Evolutionary conservation across 2,329 filamentous ascomycete species (phyloP), one percentile per base, ranked within the genome.

Genomic region (Stachybotrys chlorohalonatus): DNA sequence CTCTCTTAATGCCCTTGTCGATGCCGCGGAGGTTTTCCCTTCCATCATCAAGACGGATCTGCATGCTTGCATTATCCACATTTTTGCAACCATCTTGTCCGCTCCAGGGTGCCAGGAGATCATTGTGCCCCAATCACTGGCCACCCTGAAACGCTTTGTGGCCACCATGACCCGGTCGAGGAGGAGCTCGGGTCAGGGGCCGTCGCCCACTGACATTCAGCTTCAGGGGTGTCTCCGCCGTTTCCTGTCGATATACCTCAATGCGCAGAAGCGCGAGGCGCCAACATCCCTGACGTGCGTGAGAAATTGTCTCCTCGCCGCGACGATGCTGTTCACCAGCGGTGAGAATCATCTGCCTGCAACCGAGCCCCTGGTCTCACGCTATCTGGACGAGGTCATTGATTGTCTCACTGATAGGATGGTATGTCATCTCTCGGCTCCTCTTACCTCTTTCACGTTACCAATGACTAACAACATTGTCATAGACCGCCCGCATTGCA

Each of bases 1-100:
- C 2, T 86, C 90, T 1, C 78, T 99, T 1, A 88, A 92, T 56
- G 90, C 94, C 1, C 82, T 99, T 1, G 94, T 97, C 4, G 90
- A 97, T 65, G 92, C 94, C 1, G 92, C 94, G 7, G 90, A 95
- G 58, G 91, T 97, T 15, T 99, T 99, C 72, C 95, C 95, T 0
- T 85, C 89, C 2, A 92, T 99, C 63, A 99, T 99, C 75, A 94
- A 94, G 67, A 93, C 91, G 9, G 94, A 99, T 68, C 79, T 99
- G 7, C 91, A 97, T 66, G 93, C 94, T 46, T 97, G 93, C 65
- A 96, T 97, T 61, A 82, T 99, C 52, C 92, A 99, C 73, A 96
- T 97, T 54, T 96, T 97, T 66, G 88, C 90, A 53, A 96, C 91
- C 0, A 94, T 96, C 55, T 81, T 99, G 11, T 88, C 89, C 13